Conservation (phyloP, 176 grass and related monocot genomes). For the Panicum miliaceum region DNA sequence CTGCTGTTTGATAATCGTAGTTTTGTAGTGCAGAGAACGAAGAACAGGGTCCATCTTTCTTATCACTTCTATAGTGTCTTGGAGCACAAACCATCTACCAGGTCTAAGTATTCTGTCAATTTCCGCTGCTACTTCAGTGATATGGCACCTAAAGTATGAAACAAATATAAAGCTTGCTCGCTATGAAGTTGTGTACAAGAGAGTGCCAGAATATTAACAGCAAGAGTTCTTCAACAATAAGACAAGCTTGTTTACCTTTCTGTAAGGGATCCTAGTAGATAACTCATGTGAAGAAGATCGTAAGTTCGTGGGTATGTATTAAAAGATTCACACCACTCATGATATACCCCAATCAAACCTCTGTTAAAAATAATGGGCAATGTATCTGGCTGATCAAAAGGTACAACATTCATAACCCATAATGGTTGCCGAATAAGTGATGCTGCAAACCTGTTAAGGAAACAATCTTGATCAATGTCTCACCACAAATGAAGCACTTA, state of each 20-base stretch:
- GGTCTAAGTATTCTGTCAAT: slow-evolving; percentile 91
- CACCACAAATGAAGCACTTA: slow-evolving; percentile 22
- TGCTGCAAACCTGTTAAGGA: slow-evolving; percentile 71
- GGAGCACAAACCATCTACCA: slow-evolving; percentile 80
- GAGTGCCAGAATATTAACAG: slow-evolving; percentile 14
- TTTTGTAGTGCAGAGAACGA: slow-evolving; percentile 69
- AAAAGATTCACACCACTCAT: slow-evolving; percentile 96
- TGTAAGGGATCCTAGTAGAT: slow-evolving; percentile 67
- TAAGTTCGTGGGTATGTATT: slow-evolving; percentile 95
- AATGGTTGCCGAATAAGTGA: slow-evolving; percentile 70
- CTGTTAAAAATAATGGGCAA: slow-evolving; percentile 80
- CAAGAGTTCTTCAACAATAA: slow-evolving; percentile 25
- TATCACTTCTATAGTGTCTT: slow-evolving; percentile 59
- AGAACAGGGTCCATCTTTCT: slow-evolving; percentile 70
- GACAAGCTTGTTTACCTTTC: slow-evolving; percentile 54
- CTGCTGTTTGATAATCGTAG: slow-evolving; percentile 57
- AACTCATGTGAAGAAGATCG: slow-evolving; percentile 81
- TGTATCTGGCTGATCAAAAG: slow-evolving; percentile 63
- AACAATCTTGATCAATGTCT: slow-evolving; percentile 31
- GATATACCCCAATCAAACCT: slow-evolving; percentile 94
- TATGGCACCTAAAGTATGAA: slow-evolving; percentile 68
- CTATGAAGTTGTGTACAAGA: not conserved
- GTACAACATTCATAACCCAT: slow-evolving; percentile 96
- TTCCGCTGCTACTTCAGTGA: slow-evolving; percentile 68
- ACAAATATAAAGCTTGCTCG: slow-evolving; percentile 20